Evolutionary conservation across 768 basidiomycete genomes (phyloP).

Genomic region (Phaeolepiota aurea): DNA sequence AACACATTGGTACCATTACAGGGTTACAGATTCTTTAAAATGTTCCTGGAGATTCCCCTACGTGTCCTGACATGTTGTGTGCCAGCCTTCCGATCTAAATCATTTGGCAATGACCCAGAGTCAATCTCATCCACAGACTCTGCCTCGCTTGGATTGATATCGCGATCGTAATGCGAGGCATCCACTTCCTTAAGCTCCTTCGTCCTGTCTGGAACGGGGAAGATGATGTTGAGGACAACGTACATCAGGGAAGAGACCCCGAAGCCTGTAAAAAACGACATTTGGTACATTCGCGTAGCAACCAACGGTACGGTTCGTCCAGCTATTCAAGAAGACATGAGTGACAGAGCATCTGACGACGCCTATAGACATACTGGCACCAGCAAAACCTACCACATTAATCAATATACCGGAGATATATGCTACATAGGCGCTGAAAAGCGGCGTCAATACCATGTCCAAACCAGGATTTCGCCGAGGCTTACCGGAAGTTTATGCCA

Average conservation of each 20-base stretch:
- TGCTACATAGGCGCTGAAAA: conserved; percentile 52
- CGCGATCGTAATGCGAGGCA: conserved; percentile 23
- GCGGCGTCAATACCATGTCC: background rate
- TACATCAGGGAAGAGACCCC: conserved; percentile 62
- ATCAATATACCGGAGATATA: conserved; percentile 72
- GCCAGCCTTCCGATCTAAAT: too few species aligned
- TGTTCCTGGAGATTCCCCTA: too few species aligned
- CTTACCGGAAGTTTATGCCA: conserved; percentile 64
- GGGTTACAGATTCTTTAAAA: too few species aligned
- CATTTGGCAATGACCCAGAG: too few species aligned
- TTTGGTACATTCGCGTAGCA: conserved; percentile 65
- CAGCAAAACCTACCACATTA: conserved; percentile 77
- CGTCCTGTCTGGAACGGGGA: conserved; percentile 47
- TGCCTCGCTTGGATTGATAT: conserved; percentile 5
- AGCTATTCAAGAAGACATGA: conserved; percentile 21
- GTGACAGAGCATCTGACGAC: background rate
- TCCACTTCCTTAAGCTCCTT: conserved; percentile 49
- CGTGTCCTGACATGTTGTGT: too few species aligned
- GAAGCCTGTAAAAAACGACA: conserved; percentile 85
- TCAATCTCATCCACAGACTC: background rate
- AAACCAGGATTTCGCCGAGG: conserved; percentile 4
- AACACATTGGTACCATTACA: too few species aligned
- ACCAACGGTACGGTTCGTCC: conserved; percentile 55
- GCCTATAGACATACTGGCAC: conserved; percentile 46
- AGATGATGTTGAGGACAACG: conserved; percentile 45